phyloP scores from a whole-genome alignment of 2,329 filamentous ascomycete genomes.

The Incumbomyces delicatus region DNA sequence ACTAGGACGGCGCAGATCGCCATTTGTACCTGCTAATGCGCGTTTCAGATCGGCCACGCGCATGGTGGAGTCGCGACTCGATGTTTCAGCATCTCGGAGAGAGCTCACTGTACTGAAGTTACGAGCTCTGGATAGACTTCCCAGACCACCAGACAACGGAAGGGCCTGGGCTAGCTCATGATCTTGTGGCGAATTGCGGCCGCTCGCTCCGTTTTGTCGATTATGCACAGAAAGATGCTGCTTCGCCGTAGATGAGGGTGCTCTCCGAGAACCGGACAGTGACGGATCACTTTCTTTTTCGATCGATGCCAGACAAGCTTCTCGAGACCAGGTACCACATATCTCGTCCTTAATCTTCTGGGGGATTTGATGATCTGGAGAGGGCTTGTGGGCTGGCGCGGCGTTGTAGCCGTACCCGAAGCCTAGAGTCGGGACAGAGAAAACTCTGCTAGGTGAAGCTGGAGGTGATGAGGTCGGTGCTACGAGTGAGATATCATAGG shows the following conservation, averaged over 20 bases:
- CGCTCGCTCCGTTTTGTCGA: conserved; percentile 13
- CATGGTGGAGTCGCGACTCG: conserved; percentile 36
- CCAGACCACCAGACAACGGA: conserved; percentile 7
- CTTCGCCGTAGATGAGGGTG: conserved; percentile 25
- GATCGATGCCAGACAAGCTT: conserved; percentile 58
- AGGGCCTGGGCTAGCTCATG: conserved; percentile 13
- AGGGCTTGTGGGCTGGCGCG: conserved; percentile 23
- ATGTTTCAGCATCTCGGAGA: conserved; percentile 25
- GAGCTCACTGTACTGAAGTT: conserved; percentile 15
- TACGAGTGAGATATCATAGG: conserved; percentile 53
- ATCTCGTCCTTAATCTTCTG: conserved; percentile 62
- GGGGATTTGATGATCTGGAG: conserved; percentile 51
- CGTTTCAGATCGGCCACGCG: conserved; percentile 40
- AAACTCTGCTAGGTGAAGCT: conserved; percentile 56
- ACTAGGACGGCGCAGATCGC: conserved; percentile 29
- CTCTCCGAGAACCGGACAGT: conserved; percentile 62
- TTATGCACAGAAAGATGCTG: conserved; percentile 19
- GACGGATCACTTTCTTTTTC: conserved; percentile 60
- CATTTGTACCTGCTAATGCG: conserved; percentile 34
- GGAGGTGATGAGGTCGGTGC: conserved; percentile 63
- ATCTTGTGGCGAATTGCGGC: conserved; percentile 20
- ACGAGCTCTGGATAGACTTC: conserved; percentile 7
- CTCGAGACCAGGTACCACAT: conserved; percentile 69
- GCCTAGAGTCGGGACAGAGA: conserved; percentile 53
- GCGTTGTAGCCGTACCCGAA: conserved; percentile 35